Evolutionary conservation across 768 basidiomycete genomes (phyloP), one percentile per base, ranked within the genome.

Genomic region (Mycena sanguinolenta): DNA sequence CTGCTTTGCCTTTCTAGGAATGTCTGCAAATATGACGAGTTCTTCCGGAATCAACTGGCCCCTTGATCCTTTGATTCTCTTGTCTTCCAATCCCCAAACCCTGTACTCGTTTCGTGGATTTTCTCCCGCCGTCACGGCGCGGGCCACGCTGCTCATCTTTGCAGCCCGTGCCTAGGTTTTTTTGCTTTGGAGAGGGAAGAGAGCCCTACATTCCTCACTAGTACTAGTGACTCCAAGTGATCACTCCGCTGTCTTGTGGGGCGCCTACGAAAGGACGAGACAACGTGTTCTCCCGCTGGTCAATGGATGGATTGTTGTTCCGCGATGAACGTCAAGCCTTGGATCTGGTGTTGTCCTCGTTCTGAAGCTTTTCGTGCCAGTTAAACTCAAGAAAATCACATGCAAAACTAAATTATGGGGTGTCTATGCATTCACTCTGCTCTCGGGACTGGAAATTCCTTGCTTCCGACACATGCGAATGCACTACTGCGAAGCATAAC

Each of bases 21-120:
- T 28, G 30, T 19, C 25, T 4, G 21, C 39, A 34, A 27, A 55
- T 8, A n/a, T 49, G 46, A 44, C 9, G 27, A 6, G 9, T 30
- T 53, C 53, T 55, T 21, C 53, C 63, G 42, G 10, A 64, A 65
- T 65, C 63, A 34, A 42, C 6, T 23, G 21, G n/a, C 42, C 63
- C 63, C 63, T 65, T 65, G 64, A 58, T 65, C 32, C 55, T 28
- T 25, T 52, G 58, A 59, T 60, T 53, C 65, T 44, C 9, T 10
- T 53, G 60, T 61, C 60, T 49, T 21, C 44, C 23, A 21, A 28
- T 46, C 59, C 58, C 39, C 58, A 39, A 28, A 16, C n/a, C 16
- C 10, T 17, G 25, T 4, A 10, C 3, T 21, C 27, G 25, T 59
- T 27, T 44, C 25, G 30, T 30, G 19, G 19, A 21, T 17, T 34